A percentile compares a stretch with the other conserved stretches of the same genome.
Evolutionary conservation across 148 eudicot genomes (phyloP).

Genomic region (Polygonum aviculare): DNA sequence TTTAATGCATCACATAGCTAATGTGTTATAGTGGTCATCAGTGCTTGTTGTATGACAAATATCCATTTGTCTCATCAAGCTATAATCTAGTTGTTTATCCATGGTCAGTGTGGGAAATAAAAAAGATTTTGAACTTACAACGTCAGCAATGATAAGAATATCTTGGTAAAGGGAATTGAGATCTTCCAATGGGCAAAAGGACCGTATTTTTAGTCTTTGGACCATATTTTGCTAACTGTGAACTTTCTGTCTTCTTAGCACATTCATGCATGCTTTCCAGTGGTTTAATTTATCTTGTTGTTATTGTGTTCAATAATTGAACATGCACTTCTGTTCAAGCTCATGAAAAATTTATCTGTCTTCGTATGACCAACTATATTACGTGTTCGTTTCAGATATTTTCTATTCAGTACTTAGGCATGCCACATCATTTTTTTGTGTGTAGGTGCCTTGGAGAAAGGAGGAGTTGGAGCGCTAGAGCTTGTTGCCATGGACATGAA

Average conservation of each 20-base stretch:
- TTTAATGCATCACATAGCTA: neutral
- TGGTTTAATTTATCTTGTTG: neutral
- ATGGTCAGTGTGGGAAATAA: neutral
- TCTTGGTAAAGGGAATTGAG: neutral
- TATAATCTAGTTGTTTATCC: neutral
- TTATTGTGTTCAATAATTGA: neutral
- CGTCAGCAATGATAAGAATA: neutral
- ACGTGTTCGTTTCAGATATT: neutral
- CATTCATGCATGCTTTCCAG: neutral
- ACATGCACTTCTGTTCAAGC: neutral
- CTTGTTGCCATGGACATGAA: conserved; percentile 99
- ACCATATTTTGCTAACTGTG: neutral
- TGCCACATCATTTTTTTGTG: neutral
- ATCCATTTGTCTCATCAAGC: neutral
- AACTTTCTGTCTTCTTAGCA: neutral
- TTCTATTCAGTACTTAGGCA: neutral
- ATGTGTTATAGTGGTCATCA: neutral
- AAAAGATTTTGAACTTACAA: neutral
- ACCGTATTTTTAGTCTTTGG: neutral
- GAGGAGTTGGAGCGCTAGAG: conserved; percentile 98
- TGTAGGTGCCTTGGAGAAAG: conserved; percentile 86
- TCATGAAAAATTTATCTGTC: neutral
- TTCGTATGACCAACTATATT: neutral
- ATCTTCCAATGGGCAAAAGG: neutral
- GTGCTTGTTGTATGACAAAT: neutral